Evolutionary conservation across 331 rosid species (phyloP).

Genomic region (Rosa hybrid): DNA sequence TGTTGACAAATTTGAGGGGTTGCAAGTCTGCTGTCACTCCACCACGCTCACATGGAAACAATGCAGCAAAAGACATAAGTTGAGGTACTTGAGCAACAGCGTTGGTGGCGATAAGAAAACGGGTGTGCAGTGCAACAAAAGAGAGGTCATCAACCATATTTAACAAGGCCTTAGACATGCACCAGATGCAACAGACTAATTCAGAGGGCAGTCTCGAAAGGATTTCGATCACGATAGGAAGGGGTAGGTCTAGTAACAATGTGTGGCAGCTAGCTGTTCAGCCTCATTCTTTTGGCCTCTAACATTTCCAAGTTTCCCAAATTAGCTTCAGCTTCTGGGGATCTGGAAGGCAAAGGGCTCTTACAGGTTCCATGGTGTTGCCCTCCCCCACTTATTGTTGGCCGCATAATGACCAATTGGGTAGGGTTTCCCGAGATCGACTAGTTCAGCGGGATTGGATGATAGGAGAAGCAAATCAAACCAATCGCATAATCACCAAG

Average conservation of each 20-base stretch:
- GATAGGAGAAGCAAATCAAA: too few species aligned
- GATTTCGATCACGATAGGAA: background rate
- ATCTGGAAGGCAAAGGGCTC: too few species aligned
- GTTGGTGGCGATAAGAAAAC: background rate
- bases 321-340: too few species aligned
- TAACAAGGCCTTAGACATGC: background rate
- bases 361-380: too few species aligned
- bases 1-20: background rate
- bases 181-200: background rate
- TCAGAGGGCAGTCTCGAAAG: background rate
- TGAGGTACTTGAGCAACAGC: background rate
- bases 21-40: background rate
- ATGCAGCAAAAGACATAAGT: background rate
- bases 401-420: too few species aligned
- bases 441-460: too few species aligned
- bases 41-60: background rate
- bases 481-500: too few species aligned
- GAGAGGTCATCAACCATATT: background rate
- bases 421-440: too few species aligned
- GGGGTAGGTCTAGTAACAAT: background rate
- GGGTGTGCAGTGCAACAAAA: background rate
- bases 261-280: too few species aligned
- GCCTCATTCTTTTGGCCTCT: too few species aligned
- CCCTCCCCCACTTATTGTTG: too few species aligned
- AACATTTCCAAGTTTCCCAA: too few species aligned